phyloP scores from a whole-genome alignment of 1,284 basidiomycete species.

The Ceratobasidium sp. region DNA sequence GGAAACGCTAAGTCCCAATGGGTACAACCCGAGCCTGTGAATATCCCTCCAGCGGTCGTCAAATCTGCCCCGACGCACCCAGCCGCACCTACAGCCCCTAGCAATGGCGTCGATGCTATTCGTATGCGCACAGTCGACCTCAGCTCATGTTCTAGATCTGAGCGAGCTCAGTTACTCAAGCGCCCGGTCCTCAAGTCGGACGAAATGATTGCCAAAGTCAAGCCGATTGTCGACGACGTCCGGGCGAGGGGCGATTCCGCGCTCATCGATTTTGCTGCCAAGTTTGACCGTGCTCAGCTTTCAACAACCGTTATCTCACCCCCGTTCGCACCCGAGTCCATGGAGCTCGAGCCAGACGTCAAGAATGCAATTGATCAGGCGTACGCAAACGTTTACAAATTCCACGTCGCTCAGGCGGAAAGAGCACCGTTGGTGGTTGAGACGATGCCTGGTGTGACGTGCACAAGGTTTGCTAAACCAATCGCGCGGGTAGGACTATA shows the following conservation, averaged over 20 bases:
- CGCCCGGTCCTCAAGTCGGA: constrained; percentile 92
- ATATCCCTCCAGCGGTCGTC: constrained; percentile 44
- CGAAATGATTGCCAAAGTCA: constrained; percentile 94
- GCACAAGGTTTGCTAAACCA: constrained; percentile 91
- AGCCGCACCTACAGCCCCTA: constrained; percentile 46
- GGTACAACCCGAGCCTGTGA: constrained; percentile 52
- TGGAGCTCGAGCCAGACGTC: constrained; percentile 68
- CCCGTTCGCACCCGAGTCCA: constrained; percentile 68
- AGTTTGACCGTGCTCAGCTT: constrained; percentile 86
- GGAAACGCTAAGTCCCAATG: constrained; percentile 96
- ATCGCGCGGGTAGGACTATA: constrained; percentile 97
- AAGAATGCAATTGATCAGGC: constrained; percentile 89
- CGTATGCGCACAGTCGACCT: constrained; percentile 79
- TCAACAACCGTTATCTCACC: constrained; percentile 67
- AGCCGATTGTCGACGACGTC: constrained; percentile 92
- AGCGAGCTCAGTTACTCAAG: constrained; percentile 76
- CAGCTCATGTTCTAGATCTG: constrained; percentile 59
- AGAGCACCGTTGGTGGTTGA: constrained; percentile 81
- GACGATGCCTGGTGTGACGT: constrained; percentile 97
- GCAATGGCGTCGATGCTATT: constrained; percentile 55
- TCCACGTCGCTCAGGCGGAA: constrained; percentile 86
- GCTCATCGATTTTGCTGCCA: constrained; percentile 87
- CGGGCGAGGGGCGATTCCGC: constrained; percentile 86
- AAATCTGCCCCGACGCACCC: constrained; percentile 47
- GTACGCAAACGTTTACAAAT: constrained; percentile 90